phyloP scores from a whole-genome alignment of 2,329 filamentous ascomycete species.

The Ophiostoma piceae region DNA sequence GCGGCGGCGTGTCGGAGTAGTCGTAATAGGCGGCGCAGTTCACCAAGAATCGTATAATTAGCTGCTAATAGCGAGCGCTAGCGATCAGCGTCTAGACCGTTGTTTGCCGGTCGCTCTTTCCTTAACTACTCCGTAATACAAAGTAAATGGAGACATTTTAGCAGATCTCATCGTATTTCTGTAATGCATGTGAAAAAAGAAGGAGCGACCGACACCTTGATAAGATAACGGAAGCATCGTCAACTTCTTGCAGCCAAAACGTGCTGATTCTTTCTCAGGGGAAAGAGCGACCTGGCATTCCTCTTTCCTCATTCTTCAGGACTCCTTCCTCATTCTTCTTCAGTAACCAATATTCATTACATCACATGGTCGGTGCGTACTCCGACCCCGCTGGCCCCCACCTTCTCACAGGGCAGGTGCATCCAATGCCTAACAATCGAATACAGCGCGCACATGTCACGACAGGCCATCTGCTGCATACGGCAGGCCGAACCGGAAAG shows the following conservation, averaged over 20 bases:
- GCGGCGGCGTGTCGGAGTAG: background rate
- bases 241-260: background rate
- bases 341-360: slow-evolving; percentile 4
- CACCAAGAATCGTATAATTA: no score
- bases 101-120: slow-evolving; percentile 12
- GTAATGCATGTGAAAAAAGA: background rate
- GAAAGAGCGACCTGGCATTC: background rate
- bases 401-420: background rate
- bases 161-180: background rate
- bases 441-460: slow-evolving; percentile 4
- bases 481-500: background rate
- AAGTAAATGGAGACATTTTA: background rate
- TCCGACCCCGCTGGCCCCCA: slow-evolving; percentile 18
- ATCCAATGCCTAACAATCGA: background rate
- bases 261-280: background rate
- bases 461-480: background rate
- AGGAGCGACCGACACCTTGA: background rate
- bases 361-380: slow-evolving; percentile 18
- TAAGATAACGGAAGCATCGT: background rate
- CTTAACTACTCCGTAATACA: background rate
- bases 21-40: background rate
- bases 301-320: background rate
- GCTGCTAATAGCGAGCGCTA: background rate
- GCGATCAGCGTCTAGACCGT: background rate
- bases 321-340: background rate